These are phyloP conservation scores for Plectosphaerella cucumerina DNA, from an alignment of 2,329 filamentous ascomycete species.

Conservation along the genomic window DNA sequence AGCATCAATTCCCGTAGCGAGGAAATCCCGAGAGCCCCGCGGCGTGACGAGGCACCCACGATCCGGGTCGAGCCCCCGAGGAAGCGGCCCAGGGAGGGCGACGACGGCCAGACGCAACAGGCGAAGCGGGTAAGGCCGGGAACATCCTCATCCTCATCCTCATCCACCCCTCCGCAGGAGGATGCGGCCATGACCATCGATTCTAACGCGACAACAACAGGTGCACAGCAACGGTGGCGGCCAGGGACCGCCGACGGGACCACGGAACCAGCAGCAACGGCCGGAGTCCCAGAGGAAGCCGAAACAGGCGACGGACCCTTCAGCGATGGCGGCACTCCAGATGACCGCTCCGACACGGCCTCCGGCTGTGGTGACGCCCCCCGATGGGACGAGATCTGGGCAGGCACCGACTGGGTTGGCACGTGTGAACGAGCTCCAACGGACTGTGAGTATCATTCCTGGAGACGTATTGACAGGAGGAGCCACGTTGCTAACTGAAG, in stretches of 20 bases:
- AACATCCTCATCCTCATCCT: not conserved
- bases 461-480: not conserved
- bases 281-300: conserved; percentile 11
- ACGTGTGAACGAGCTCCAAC: conserved; percentile 1
- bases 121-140: conserved; percentile 36
- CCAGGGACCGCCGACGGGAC: conserved; percentile 11
- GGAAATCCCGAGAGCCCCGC: conserved; percentile 8
- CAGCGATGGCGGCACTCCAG: conserved; percentile 48
- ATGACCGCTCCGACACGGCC: conserved; percentile 41
- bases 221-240: conserved; percentile 7
- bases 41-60: conserved; percentile 10
- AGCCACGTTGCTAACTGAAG: not conserved
- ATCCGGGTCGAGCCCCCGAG: conserved; percentile 21
- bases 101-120: conserved; percentile 23
- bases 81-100: conserved; percentile 39
- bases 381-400: conserved; percentile 10
- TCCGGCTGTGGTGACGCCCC: conserved; percentile 18
- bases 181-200: conserved; percentile 5
- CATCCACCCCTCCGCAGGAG: conserved; percentile 3
- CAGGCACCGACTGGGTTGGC: conserved; percentile 4
- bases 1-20: conserved; percentile 24
- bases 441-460: not conserved
- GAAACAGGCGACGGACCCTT: conserved; percentile 36
- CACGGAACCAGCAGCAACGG: conserved; percentile 1
- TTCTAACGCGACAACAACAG: not conserved